Evolutionary conservation across 2,329 filamentous ascomycete species (phyloP).

Genomic region (Aulographum hederae): DNA sequence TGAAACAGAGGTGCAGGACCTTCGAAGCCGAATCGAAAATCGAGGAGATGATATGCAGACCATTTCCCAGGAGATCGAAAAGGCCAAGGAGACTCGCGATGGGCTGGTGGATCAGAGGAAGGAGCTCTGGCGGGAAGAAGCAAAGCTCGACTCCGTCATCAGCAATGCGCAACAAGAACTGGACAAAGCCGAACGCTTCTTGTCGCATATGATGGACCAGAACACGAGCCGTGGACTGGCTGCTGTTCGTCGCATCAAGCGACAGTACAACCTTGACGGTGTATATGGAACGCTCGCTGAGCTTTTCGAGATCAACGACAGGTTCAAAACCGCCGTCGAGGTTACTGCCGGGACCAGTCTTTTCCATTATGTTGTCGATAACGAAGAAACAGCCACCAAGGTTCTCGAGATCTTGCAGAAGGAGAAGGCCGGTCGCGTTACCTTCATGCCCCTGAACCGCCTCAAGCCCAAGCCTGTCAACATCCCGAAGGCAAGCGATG

Average conservation of each 20-base stretch:
- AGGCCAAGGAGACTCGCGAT: slow-evolving; percentile 62
- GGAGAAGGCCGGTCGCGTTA: slow-evolving; percentile 68
- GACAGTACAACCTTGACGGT: slow-evolving; percentile 60
- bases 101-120: slow-evolving; percentile 74
- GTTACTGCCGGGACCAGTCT: slow-evolving; percentile 82
- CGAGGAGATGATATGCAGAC: slow-evolving; percentile 57
- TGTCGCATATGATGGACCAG: slow-evolving; percentile 77
- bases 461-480: slow-evolving; percentile 53
- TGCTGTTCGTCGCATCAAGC: slow-evolving; percentile 68
- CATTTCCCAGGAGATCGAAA: slow-evolving; percentile 55
- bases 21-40: slow-evolving; percentile 59
- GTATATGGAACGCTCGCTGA: slow-evolving; percentile 89
- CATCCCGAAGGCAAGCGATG: slow-evolving; percentile 72
- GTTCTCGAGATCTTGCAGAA: slow-evolving; percentile 65
- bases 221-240: slow-evolving; percentile 70
- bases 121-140: slow-evolving; percentile 72
- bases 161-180: slow-evolving; percentile 59
- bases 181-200: slow-evolving; percentile 55
- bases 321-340: slow-evolving; percentile 77
- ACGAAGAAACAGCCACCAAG: slow-evolving; percentile 66
- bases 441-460: slow-evolving; percentile 84
- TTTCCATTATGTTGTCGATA: slow-evolving; percentile 93
- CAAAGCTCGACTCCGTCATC: slow-evolving; percentile 64
- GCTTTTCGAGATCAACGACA: slow-evolving; percentile 69
- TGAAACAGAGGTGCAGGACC: slow-evolving; percentile 51